Conservation (phyloP, 2,329 filamentous ascomycete genomes). For the Sphaerostilbella broomeana region DNA sequence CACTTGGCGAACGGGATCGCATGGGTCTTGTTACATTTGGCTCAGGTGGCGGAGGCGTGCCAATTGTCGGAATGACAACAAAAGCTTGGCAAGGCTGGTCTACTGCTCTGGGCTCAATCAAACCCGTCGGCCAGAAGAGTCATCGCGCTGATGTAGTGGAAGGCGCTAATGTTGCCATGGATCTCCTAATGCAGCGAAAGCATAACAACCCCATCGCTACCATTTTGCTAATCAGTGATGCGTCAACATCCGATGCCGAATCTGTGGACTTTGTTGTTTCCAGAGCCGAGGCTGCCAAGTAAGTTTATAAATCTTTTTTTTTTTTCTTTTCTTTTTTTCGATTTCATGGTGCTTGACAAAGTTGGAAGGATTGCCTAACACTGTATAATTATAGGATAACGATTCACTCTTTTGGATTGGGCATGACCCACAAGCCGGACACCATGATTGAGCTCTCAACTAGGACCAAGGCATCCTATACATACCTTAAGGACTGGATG, state of each 20-base stretch:
- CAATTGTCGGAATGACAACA: constrained; percentile 95
- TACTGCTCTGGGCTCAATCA: constrained; percentile 77
- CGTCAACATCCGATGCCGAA: constrained; percentile 86
- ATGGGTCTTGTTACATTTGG: constrained; percentile 98
- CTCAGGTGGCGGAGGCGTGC: constrained; percentile 85
- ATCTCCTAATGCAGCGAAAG: constrained; percentile 94
- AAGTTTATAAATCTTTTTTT: too few species aligned
- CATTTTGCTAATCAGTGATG: constrained; percentile 95
- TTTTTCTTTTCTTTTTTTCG: too few species aligned
- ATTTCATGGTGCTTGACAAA: too few species aligned
- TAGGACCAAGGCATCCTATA: constrained; percentile 92
- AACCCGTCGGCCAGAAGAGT: constrained; percentile 93
- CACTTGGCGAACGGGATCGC: constrained; percentile 83
- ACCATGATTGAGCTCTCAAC: constrained; percentile 98
- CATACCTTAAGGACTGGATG: constrained; percentile 99
- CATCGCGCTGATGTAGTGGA: constrained; percentile 94
- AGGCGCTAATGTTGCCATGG: constrained; percentile 96
- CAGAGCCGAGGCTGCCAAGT: constrained; percentile 93
- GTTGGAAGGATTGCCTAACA: constrained; percentile 16
- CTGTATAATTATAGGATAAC: constrained; percentile 56
- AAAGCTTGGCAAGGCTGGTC: constrained; percentile 91
- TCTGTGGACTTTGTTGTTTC: constrained; percentile 98
- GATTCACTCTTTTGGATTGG: constrained; percentile 93
- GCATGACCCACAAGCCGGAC: constrained; percentile 95
- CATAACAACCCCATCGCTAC: constrained; percentile 92